Conservation (phyloP, 23 red algal genomes). For the Agarophyton chilense region DNA sequence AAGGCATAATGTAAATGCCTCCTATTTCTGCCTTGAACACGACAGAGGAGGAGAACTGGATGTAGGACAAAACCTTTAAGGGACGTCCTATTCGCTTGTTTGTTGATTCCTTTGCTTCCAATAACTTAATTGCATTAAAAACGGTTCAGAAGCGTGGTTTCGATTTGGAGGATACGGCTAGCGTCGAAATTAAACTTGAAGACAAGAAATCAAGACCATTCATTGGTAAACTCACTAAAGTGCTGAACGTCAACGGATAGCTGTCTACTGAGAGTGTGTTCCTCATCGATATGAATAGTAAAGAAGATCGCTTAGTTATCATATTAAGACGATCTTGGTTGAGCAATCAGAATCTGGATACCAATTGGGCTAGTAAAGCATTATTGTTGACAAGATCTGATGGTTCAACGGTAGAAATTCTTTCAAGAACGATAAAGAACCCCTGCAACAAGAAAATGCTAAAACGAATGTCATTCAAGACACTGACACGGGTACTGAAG, state of each 20-base stretch:
- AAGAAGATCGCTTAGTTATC: neutral
- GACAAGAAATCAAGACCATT: neutral
- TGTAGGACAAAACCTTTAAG: too few relatives aligned
- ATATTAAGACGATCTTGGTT: slow-evolving; percentile 6
- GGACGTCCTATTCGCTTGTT: neutral
- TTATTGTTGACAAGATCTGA: neutral
- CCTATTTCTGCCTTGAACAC: neutral
- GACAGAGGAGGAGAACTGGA: too few relatives aligned
- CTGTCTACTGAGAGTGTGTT: neutral
- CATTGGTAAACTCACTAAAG: neutral
- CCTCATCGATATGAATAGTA: neutral
- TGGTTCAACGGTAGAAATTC: neutral
- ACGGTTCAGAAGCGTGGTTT: neutral
- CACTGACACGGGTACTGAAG: neutral
- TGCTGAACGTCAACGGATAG: neutral
- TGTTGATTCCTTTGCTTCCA: neutral
- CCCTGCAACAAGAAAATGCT: neutral
- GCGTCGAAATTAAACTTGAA: slow-evolving; percentile 20
- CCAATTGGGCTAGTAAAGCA: slow-evolving; percentile 1
- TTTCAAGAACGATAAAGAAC: neutral
- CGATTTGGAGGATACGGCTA: neutral
- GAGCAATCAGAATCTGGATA: neutral
- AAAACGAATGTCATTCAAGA: slow-evolving; percentile 12
- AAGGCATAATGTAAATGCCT: neutral
- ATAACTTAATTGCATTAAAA: slow-evolving; percentile 12